Evolutionary conservation across 1,284 basidiomycete species (phyloP), one percentile per base, ranked within the genome.

Genomic region (Apiotrichum laibachii): DNA sequence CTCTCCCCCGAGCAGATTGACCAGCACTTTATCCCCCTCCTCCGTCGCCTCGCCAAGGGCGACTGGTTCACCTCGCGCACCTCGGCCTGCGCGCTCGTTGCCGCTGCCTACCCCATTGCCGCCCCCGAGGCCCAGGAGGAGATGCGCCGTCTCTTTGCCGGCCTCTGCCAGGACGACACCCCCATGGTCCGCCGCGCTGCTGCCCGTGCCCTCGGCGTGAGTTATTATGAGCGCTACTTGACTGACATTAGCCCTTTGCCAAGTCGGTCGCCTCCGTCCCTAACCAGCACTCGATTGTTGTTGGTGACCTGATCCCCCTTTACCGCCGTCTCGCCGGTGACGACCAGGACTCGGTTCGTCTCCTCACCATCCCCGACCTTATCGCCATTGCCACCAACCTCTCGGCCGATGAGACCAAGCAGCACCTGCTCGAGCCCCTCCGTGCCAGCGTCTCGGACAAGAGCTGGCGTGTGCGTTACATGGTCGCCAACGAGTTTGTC

Each of bases 41-140:
- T 99, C 62, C 89, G 88, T 73, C 87, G 94, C 59, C 85, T 99
- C 43, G 88, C 92, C 0, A 85, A 85, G 61, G 96, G 94, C 60
- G 96, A 99, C 80, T 99, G 96, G 96, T 99, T 99, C 81, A 99
- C 96, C n/a, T 95, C 93, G 37, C 85, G 95, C 64, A 96, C 93
- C 46, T 97, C 95, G 45, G 90, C 96, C 47, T 93, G 93, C 60
- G 90, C 94, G 4, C 84, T 99, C 35, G 99, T 93, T 75, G 86
- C 92, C 12, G 87, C 93, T n/a, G 90, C 92, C 26, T 99, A 99
- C 77, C 81, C 86, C 37, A 86, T 86, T 70, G 89, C 91, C 15
- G 84, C 87, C 1, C 77, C 86, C 18, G 72, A 82, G 46, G 82
- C 88, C 56, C 92, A 97, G 77, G 91, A 92, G 59, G 95, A 98